These are phyloP conservation scores for Gracilariopsis chorda DNA, from an alignment of 23 red algal species.

Conservation along the genomic window DNA sequence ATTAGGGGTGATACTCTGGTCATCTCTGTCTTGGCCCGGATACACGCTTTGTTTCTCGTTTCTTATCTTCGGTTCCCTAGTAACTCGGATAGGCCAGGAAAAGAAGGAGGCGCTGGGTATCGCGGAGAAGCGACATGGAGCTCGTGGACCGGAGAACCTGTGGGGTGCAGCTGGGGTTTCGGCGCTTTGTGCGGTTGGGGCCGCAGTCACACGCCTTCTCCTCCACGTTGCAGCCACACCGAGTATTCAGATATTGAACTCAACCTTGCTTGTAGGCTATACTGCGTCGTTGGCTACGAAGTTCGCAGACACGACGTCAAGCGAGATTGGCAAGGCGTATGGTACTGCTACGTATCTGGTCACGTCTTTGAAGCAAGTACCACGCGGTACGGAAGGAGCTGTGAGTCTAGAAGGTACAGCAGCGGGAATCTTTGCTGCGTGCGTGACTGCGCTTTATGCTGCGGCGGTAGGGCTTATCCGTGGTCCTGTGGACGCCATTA, in stretches of 20 bases:
- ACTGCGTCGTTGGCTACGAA: conserved; percentile 77
- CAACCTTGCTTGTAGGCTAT: conserved; percentile 45
- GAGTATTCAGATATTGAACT: neutral
- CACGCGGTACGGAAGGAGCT: conserved; percentile 89
- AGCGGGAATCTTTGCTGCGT: conserved; percentile 49
- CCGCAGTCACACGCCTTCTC: neutral
- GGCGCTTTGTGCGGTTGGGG: conserved; percentile 54
- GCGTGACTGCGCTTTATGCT: conserved; percentile 49
- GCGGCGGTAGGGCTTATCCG: conserved; percentile 41
- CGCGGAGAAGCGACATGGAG: conserved; percentile 82
- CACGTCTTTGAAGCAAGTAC: conserved; percentile 67
- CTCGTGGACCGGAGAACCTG: conserved; percentile 96
- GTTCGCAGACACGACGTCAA: conserved; percentile 81
- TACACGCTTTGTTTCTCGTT: conserved; percentile 76
- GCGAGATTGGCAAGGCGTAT: conserved; percentile 97
- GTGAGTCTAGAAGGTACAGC: conserved; percentile 89
- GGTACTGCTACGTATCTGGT: conserved; percentile 82
- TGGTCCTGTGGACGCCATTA: neutral
- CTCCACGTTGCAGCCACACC: neutral
- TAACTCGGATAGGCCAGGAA: conserved; percentile 49
- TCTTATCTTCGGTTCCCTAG: conserved; percentile 69
- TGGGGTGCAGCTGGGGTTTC: conserved; percentile 87
- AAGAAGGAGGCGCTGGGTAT: conserved; percentile 78
- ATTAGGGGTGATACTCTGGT: conserved; percentile 77
- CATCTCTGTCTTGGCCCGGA: conserved; percentile 43